Evolutionary conservation across 257 asterid genomes (phyloP).

Genomic region (Capsicum chinense): DNA sequence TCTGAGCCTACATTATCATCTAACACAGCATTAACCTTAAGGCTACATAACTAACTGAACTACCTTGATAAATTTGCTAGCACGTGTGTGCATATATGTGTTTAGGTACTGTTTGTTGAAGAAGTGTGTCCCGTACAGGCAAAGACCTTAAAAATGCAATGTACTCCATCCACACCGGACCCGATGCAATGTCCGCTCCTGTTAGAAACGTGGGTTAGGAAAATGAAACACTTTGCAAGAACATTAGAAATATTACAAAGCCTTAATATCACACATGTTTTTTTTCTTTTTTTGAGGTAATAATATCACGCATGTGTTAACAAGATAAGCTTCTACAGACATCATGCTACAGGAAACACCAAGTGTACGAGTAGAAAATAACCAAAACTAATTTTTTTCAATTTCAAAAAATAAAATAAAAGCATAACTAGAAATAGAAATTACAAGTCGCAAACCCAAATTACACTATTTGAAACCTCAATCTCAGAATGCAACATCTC

Average conservation of each 20-base stretch:
- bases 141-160: conserved; percentile 79
- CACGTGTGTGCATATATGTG: neutral
- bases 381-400: neutral
- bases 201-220: conserved; percentile 39
- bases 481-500: conserved; percentile 17
- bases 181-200: conserved; percentile 93
- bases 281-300: too few relatives aligned
- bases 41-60: conserved; percentile 29
- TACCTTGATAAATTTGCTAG: neutral
- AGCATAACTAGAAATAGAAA: conserved; percentile 11
- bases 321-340: conserved; percentile 1
- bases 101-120: conserved; percentile 22
- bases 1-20: conserved; percentile 68
- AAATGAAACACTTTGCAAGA: conserved; percentile 14
- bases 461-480: neutral
- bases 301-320: neutral
- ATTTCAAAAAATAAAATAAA: too few relatives aligned
- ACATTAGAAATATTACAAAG: conserved; percentile 10
- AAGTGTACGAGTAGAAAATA: neutral
- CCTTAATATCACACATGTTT: neutral
- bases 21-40: conserved; percentile 32
- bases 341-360: conserved; percentile 7
- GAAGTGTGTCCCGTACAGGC: conserved; percentile 62
- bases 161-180: conserved; percentile 98
- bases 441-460: conserved; percentile 9